These are phyloP conservation scores for Nemania sp. DNA, from an alignment of 2,329 filamentous ascomycete genomes.

Conservation along the genomic window DNA sequence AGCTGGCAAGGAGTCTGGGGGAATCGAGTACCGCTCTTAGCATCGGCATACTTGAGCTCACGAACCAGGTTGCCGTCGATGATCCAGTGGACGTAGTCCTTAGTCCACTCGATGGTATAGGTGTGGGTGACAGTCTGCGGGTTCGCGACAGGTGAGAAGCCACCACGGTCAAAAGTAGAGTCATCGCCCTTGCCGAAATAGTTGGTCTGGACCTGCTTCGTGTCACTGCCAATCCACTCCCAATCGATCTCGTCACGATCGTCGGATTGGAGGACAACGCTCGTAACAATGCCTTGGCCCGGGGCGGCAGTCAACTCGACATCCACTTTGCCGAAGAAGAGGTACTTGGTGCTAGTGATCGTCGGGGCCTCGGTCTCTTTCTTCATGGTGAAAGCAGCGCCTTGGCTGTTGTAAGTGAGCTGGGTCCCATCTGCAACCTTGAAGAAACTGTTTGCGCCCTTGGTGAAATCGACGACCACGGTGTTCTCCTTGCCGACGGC, in stretches of 20 bases:
- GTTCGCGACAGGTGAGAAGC: constrained; percentile 59
- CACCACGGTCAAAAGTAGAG: constrained; percentile 69
- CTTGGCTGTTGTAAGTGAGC: constrained; percentile 51
- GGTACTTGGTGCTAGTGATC: constrained; percentile 80
- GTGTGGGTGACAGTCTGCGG: constrained; percentile 62
- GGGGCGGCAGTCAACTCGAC: constrained; percentile 76
- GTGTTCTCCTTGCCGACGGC: constrained; percentile 66
- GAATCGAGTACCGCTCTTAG: constrained; percentile 60
- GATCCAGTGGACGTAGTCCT: constrained; percentile 64
- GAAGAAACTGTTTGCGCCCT: constrained; percentile 66
- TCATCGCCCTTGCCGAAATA: constrained; percentile 77
- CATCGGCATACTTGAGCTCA: constrained; percentile 62
- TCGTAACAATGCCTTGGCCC: constrained; percentile 86
- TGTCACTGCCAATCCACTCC: constrained; percentile 86
- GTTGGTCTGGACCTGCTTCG: constrained; percentile 79
- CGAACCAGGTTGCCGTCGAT: constrained; percentile 66
- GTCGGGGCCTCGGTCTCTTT: constrained; percentile 68
- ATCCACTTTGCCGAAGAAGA: constrained; percentile 93
- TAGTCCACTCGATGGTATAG: constrained; percentile 71
- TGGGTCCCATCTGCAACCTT: constrained; percentile 50
- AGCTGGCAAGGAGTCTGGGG: constrained; percentile 76
- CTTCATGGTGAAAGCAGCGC: constrained; percentile 68
- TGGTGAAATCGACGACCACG: constrained; percentile 72
- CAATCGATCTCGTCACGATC: constrained; percentile 94
- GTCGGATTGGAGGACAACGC: constrained; percentile 86